phyloP scores from a whole-genome alignment of 192 early-diverging fungal species.

The Umbelopsis sp. region DNA sequence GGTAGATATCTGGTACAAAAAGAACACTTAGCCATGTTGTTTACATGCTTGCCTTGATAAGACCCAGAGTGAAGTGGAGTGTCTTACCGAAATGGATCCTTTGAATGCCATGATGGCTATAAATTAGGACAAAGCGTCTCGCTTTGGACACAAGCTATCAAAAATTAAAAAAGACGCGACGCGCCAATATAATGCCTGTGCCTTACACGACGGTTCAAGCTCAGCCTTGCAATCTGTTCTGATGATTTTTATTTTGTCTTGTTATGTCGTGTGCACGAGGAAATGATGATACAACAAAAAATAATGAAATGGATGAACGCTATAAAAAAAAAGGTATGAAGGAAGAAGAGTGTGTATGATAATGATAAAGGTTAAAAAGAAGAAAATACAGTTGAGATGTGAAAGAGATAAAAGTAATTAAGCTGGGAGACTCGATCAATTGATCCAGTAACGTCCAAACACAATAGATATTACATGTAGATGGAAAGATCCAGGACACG shows the following conservation, averaged over 20 bases:
- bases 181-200: too few species aligned
- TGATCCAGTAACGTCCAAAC: not conserved
- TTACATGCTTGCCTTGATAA: too few species aligned
- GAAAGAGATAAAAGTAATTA: conserved; percentile 10
- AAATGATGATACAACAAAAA: conserved; percentile 22
- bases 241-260: not conserved
- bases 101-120: conserved; percentile 15
- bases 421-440: conserved; percentile 4
- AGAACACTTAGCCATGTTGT: too few species aligned
- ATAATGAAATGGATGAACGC: not conserved
- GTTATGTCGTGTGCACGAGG: not conserved
- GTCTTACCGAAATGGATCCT: conserved; percentile 15
- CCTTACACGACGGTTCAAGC: not conserved
- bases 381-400: conserved; percentile 19
- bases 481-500: not conserved
- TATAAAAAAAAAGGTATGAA: not conserved
- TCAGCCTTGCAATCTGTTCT: not conserved
- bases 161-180: conserved; percentile 10
- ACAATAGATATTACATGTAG: conserved; percentile 23
- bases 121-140: not conserved
- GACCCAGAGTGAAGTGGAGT: too few species aligned
- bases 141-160: not conserved
- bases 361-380: not conserved
- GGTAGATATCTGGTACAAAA: not conserved
- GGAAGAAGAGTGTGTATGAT: not conserved